Base-by-base conservation (phyloP, 108 stramenopile species). In the Cyclotella sp. region DNA sequence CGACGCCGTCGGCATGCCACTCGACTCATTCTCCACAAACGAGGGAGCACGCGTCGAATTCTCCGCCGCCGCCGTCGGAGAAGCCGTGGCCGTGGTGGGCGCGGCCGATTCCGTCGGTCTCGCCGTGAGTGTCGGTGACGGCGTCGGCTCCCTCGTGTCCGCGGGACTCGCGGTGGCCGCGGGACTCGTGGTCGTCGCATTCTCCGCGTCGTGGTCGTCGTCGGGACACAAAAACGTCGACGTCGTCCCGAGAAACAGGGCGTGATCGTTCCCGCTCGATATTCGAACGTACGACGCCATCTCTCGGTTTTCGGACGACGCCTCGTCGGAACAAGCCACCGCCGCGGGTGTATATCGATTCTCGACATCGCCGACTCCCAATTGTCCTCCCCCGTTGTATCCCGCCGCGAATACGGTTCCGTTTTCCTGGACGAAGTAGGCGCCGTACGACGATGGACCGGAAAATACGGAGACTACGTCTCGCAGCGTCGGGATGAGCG, bases 201-300 rank as follows among this genome's bases (percentile, higher is more conserved):
- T 53, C 26, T 27, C 0, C 53, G 29, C 0, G 2, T 26, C 52
- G 0, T 30, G 49, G 2, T 18, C 67, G 0, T 39, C 55, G 7
- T 57, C 45, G 4, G 6, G 21, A 66, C 76, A 77, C 30, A 63
- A 69, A 45, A 68, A 68, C 14, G 60, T 60, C 2, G 24, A n/a
- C 57, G 51, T 58, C 40, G 29, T 54, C 34, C 66, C 79, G 26
- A 80, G 66, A 34, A 68, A 80, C 21, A 80, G 43, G 28, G 72
- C 54, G 51, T 80, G 79, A 69, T 80, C 79, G 34, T 80, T 74
- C 45, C 79, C 72, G 44, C 60, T 63, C 19, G 79, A 73, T 54
- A 80, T 68, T 3, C 68, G 22, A 30, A 45, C 19, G 3, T 34
- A 22, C 0, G 22, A 15, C 3, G 29, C 39, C 22, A 43, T 43